These are phyloP conservation scores for Microsporum audouinii DNA, from an alignment of 2,329 filamentous ascomycete species.

Conservation along the genomic window DNA sequence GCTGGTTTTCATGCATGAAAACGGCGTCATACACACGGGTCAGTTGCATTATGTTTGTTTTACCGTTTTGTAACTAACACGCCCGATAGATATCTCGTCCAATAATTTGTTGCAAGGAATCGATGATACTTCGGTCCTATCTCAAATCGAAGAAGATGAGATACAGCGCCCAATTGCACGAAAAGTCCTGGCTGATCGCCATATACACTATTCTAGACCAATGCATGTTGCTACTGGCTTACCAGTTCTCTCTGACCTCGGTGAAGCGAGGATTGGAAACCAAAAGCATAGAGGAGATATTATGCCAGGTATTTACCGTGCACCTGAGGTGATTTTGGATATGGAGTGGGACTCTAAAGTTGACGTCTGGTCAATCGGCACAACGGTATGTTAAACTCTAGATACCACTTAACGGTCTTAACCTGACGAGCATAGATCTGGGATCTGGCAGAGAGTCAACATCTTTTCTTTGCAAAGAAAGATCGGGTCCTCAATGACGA, in stretches of 20 bases:
- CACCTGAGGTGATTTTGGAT: conserved; percentile 17
- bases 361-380: conserved; percentile 20
- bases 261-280: conserved; percentile 2
- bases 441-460: conserved; percentile 5
- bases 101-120: conserved; percentile 22
- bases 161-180: conserved; percentile 8
- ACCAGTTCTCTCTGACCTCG: conserved; percentile 10
- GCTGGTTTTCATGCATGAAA: conserved; percentile 7
- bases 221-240: conserved; percentile 1
- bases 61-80: not conserved
- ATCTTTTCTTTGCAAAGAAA: conserved; percentile 5
- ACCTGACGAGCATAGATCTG: conserved; percentile 3
- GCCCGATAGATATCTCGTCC: conserved; percentile 21
- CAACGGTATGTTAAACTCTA: conserved; percentile 14
- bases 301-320: conserved; percentile 17
- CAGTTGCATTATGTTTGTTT: conserved; percentile 1
- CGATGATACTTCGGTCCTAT: conserved; percentile 7
- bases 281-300: conserved; percentile 11
- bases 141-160: conserved; percentile 10
- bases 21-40: conserved; percentile 9
- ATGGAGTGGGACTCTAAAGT: conserved; percentile 19
- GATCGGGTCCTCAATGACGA: conserved; percentile 6
- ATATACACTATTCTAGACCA: conserved; percentile 8
- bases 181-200: conserved; percentile 11
- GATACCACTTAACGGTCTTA: not conserved